Evolutionary conservation across 2,329 filamentous ascomycete genomes (phyloP).

Genomic region (Daldinia eschscholtzii): DNA sequence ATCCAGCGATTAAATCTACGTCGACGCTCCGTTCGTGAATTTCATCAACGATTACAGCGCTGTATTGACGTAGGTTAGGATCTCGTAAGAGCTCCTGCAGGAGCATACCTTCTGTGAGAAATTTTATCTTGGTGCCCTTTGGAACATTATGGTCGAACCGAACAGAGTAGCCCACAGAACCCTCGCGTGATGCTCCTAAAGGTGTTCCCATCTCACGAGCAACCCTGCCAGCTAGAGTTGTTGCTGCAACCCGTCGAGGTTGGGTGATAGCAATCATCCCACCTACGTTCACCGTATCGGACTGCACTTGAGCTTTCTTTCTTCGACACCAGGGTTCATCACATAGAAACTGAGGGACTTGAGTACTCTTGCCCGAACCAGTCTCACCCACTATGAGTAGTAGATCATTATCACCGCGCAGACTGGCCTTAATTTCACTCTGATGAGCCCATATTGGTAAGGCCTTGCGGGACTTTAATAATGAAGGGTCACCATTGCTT

Average conservation of each 20-base stretch:
- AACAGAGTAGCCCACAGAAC: conserved; percentile 88
- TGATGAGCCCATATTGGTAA: conserved; percentile 86
- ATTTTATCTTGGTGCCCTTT: conserved; percentile 89
- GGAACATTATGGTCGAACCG: conserved; percentile 91
- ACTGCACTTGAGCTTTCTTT: conserved; percentile 64
- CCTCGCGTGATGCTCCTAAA: conserved; percentile 58
- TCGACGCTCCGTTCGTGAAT: conserved; percentile 97
- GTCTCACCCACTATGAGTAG: conserved; percentile 93
- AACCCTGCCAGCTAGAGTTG: conserved; percentile 88
- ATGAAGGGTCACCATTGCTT: conserved; percentile 42
- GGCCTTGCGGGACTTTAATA: conserved; percentile 66
- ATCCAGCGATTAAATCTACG: conserved; percentile 90
- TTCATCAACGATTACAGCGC: conserved; percentile 92
- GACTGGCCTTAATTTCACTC: conserved; percentile 73
- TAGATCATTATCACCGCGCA: conserved; percentile 74
- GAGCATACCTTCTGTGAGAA: conserved; percentile 95
- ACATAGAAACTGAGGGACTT: conserved; percentile 91
- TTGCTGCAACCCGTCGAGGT: conserved; percentile 92
- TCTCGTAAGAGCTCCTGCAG: conserved; percentile 93
- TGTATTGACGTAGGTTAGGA: conserved; percentile 85
- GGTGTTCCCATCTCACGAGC: conserved; percentile 78
- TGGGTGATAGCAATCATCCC: conserved; percentile 94
- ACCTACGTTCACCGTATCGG: conserved; percentile 68
- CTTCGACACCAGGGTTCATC: conserved; percentile 82
- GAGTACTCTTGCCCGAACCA: conserved; percentile 95